Base-by-base conservation (phyloP, 352 stramenopile species). In the Phytophthora crassamura region DNA sequence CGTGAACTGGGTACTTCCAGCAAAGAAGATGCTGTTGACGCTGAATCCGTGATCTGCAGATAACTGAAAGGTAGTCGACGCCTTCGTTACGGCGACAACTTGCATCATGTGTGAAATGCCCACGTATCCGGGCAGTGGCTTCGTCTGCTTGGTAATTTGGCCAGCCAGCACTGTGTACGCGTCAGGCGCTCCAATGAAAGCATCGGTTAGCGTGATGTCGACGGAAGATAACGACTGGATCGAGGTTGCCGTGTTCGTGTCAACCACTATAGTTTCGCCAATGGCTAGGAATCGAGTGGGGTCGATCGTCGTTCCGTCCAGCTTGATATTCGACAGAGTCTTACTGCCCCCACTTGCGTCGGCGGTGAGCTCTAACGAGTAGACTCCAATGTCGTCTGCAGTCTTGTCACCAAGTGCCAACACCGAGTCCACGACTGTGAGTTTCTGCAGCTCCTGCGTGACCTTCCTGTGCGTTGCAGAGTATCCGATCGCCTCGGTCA, bases 381-480 rank as follows among this genome's bases (percentile, higher is more conserved):
- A 89, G 4, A 89, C 86, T 4, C 84, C 83, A 18, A 91, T 34
- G 28, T 93, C 77, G 10, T 74, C 80, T 7, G 72, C 55, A 12
- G 15, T 63, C 3, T 59, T 46, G 9, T 84, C 72, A 0, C 82
- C 82, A 7, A 94, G 59, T 1, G 79, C 78, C 11, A 93, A 43
- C 1, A 92, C 84, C 0, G 84, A 90, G 42, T 93, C 73, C 4
- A 93, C 55, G 15, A 62, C 62, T 14, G 50, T 69, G 11, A 94
- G 64, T 45, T 92, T 92, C 34, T 93, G 74, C 0, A 94, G 69
- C 54, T 90, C 86, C 36, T 91, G 81, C 0, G 69, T 67, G 9
- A 94, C 74, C 46, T 94, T 94, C 53, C 73, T 76, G 36, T 93
- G 82, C 0, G 84, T 94, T 6, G 86, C 86, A 20, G 68, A 74